Evolutionary conservation across 139 green algal genomes (phyloP), one percentile per base, ranked within the genome.

Genomic region (Micractinium conductrix): DNA sequence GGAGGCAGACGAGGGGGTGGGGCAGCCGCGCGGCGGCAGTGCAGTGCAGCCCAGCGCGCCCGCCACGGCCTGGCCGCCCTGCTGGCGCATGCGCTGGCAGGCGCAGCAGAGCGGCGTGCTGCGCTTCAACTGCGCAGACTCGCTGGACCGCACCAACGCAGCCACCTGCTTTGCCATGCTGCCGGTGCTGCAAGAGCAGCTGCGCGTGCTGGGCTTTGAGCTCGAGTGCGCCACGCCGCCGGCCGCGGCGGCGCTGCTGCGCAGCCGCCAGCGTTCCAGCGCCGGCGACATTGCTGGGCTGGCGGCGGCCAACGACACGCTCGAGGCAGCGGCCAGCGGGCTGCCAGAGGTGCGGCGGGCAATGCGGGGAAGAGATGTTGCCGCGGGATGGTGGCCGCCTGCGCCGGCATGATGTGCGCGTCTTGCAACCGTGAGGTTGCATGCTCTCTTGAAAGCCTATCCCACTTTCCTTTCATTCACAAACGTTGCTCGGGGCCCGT

Each of bases 91-190:
- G 62, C 74, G 81, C 7, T 97, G 91, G 92, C 37, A 78, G 30
- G 70, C 43, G 22, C 85, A 90, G 71, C 95, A 98, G 90, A 40
- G 35, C 0, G 95, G 95, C 12, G 28, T 96, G n/a, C 82, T 98
- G 73, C 87, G 95, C 17, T 99, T 97, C 91, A 99, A 99, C 90
- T 99, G 97, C 72, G 97, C 97, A 0, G 97, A 99, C 91, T 98
- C 93, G 2, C 90, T 99, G 79, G 97, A 99, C 87, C 90, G 97
- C 45, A 99, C 97, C 60, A 99, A 99, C 84, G 95, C 98, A 10
- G 96, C 95, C 22, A 93, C 90, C 79, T 99, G 98, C 88, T 99
- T 99, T 82, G 94, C 80, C 35, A 87, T 85, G 79, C 71, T 89
- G 67, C 79, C 87, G 45, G 90, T 92, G 68, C 86, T 96, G 28